Conservation (phyloP, 2,329 filamentous ascomycete genomes). For the Dothistroma septosporum region DNA sequence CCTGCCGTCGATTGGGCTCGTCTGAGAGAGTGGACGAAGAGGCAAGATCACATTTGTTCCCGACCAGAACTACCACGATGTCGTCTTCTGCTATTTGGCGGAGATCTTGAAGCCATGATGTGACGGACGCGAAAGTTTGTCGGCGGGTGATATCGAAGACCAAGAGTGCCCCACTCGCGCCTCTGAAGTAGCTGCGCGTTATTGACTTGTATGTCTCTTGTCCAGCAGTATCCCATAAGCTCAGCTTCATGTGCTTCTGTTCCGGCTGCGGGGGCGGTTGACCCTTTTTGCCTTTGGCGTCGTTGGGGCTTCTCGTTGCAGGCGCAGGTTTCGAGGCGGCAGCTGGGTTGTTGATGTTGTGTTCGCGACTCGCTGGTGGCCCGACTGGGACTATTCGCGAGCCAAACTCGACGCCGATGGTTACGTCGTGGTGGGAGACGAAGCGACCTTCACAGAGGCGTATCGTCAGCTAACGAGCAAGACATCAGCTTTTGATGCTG, state of each 20-base stretch:
- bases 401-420: conserved; percentile 94
- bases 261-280: conserved; percentile 32
- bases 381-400: conserved; percentile 89
- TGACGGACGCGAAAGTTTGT: conserved; percentile 80
- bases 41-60: conserved; percentile 88
- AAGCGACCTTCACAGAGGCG: conserved; percentile 96
- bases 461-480: conserved; percentile 67
- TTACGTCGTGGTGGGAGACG: conserved; percentile 90
- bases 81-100: conserved; percentile 92
- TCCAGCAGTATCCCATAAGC: conserved; percentile 91
- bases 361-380: conserved; percentile 64
- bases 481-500: conserved; percentile 27
- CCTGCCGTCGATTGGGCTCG: conserved; percentile 65
- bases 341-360: conserved; percentile 51
- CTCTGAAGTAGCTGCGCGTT: conserved; percentile 88
- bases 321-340: conserved; percentile 21
- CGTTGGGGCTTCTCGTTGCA: conserved; percentile 16
- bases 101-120: conserved; percentile 89
- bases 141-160: conserved; percentile 92
- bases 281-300: conserved; percentile 15
- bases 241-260: conserved; percentile 85
- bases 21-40: conserved; percentile 38
- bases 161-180: conserved; percentile 70
- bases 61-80: conserved; percentile 90
- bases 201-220: conserved; percentile 98